Base-by-base conservation (phyloP, 805 yeast species). In the Metschnikowia hibisci region DNA sequence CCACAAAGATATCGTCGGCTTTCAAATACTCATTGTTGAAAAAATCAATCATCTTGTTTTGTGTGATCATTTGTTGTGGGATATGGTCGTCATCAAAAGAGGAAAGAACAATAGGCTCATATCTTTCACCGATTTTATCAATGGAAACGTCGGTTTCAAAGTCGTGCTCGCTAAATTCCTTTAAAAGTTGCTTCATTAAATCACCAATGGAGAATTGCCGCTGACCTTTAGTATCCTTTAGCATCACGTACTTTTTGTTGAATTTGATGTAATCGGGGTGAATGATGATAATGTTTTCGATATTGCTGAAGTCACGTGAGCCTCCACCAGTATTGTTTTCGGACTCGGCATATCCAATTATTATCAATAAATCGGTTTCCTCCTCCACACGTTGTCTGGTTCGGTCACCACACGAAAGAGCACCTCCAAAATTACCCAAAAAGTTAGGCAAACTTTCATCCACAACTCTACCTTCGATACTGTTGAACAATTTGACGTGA, bases 391-490 rank as follows among this genome's bases (percentile, higher is more conserved):
- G 46, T 6, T 53, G 45, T 16, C 32, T 42, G 8, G 62, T 55
- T 23, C 43, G 45, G 3, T 46, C 28, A 10, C 53, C 40, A 0
- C 64, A 42, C 74, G 77, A 49, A 68, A 74, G 35, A 70, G 64
- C 59, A 27, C 96, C 96, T 50, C 74, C 78, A 60, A 84, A 90
- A 29, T 77, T 80, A 30, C 96, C 96, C 47, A 81, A 72, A 57
- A 76, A 89, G 36, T 74, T 69, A 6, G 74, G 67, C 46, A 73
- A 67, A n/a, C 78, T 63, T 64, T 89, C 97, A 63, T 89, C 82
- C 32, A 89, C 63, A 7, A 87, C 81, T 61, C 88, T 84, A 12
- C 89, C 95, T 58, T 67, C 60, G 77, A 78, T 61, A 63, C 85
- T 52, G 72, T 78, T 60, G 78, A 82, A 56, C 77, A 74, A 40